Evolutionary conservation across 78 protist genomes (phyloP).

Genomic region (Pelomyxa schiedti): DNA sequence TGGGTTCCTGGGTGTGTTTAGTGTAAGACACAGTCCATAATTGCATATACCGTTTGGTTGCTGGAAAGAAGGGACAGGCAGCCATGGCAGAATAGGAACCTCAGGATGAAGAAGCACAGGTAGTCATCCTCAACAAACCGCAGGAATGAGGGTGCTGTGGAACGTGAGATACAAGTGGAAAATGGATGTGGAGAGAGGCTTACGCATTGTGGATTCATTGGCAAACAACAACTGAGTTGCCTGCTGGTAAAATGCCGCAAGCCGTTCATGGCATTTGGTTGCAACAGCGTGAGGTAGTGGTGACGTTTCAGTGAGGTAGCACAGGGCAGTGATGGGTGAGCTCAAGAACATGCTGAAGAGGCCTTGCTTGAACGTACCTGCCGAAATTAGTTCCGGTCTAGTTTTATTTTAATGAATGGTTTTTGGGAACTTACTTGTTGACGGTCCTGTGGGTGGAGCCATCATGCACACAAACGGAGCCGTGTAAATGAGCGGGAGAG

Average conservation of each 20-base stretch:
- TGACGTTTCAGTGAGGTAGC: background rate
- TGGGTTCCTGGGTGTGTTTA: too few species aligned
- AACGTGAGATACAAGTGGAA: background rate
- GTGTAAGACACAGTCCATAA: too few species aligned
- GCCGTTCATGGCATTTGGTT: too few species aligned
- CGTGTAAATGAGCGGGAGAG: background rate
- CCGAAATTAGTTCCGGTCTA: too few species aligned
- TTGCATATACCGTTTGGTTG: too few species aligned
- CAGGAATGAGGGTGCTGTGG: conserved; percentile 10
- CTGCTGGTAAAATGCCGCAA: too few species aligned
- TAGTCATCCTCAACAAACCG: conserved; percentile 29
- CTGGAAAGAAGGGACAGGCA: conserved; percentile 19
- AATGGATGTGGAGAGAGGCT: background rate
- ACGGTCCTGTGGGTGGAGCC: background rate
- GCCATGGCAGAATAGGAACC: conserved; percentile 39
- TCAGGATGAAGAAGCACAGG: conserved; percentile 21
- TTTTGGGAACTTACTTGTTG: too few species aligned
- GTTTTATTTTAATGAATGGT: too few species aligned
- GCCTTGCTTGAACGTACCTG: background rate
- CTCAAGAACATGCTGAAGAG: conserved; percentile 38
- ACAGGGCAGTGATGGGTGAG: conserved; percentile 39
- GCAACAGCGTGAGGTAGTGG: too few species aligned
- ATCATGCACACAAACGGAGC: background rate
- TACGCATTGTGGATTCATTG: background rate
- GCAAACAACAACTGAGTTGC: too few species aligned